phyloP scores from a whole-genome alignment of 768 basidiomycete genomes.

The Auricularia sp. region DNA sequence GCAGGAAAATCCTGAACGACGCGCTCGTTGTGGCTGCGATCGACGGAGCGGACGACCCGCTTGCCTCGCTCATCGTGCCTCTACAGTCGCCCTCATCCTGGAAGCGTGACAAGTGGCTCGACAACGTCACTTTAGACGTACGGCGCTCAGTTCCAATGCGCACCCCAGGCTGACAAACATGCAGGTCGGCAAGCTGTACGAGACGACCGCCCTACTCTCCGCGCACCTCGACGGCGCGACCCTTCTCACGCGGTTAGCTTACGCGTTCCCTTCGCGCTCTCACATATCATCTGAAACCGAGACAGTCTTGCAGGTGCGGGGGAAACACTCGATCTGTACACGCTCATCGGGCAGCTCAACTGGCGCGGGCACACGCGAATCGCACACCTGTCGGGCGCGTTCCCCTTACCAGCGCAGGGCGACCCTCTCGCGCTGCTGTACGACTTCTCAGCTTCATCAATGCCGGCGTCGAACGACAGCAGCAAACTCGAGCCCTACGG shows the following conservation, averaged over 20 bases:
- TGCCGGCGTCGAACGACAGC: neutral
- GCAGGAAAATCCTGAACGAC: constrained; percentile 50
- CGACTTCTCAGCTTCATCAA: neutral
- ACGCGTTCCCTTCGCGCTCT: neutral
- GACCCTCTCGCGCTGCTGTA: neutral
- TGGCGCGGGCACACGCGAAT: constrained; percentile 46
- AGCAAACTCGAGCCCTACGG: neutral
- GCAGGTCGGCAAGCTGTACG: constrained; percentile 32
- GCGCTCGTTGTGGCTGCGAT: constrained; percentile 45
- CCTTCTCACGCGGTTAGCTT: constrained; percentile 44
- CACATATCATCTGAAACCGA: neutral
- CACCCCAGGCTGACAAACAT: neutral
- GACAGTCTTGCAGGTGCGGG: constrained; percentile 1
- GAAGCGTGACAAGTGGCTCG: constrained; percentile 25
- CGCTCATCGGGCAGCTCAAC: constrained; percentile 39
- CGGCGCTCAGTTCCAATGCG: constrained; percentile 13
- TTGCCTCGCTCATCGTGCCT: constrained; percentile 29
- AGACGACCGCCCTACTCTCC: constrained; percentile 49
- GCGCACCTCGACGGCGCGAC: constrained; percentile 50
- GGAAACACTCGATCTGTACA: constrained; percentile 32
- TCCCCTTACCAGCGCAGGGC: constrained; percentile 29
- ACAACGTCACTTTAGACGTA: constrained; percentile 18
- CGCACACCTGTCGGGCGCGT: constrained; percentile 44
- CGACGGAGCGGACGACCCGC: neutral
- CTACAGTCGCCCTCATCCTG: constrained; percentile 37